A percentile compares a stretch with the other conserved stretches of the same genome.
These are phyloP conservation scores for Rhexocercosporidium sp. DNA, from an alignment of 2,329 filamentous ascomycete genomes.

Conservation along the genomic window DNA sequence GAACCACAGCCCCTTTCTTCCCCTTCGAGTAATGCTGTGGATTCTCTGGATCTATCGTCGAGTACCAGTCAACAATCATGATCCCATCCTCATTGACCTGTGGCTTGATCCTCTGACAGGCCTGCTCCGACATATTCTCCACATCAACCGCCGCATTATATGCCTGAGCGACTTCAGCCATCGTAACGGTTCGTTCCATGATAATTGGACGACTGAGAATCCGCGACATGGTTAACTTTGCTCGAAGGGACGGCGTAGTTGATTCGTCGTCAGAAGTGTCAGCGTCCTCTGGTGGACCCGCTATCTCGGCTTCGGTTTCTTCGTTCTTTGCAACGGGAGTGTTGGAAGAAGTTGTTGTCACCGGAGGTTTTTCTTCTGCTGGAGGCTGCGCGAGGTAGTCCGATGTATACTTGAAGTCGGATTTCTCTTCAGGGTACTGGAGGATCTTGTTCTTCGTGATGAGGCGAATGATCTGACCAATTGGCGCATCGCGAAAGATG, in stretches of 20 bases:
- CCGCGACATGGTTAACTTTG: background rate
- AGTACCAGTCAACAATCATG: constrained; percentile 58
- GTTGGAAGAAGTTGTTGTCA: background rate
- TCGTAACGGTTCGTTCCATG: background rate
- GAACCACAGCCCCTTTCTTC: constrained; percentile 7
- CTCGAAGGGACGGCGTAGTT: background rate
- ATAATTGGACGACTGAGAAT: constrained; percentile 4
- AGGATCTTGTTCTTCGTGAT: background rate
- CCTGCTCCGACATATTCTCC: constrained; percentile 4
- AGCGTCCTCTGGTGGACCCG: background rate
- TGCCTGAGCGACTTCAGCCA: background rate
- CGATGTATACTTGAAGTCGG: background rate
- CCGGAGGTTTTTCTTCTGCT: background rate
- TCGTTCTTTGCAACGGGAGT: background rate
- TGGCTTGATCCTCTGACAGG: constrained; percentile 6
- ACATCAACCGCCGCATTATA: constrained; percentile 8
- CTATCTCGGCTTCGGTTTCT: background rate
- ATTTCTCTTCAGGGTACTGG: constrained; percentile 1
- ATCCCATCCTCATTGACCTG: constrained; percentile 22
- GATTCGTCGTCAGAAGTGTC: background rate
- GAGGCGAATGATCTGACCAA: constrained; percentile 2
- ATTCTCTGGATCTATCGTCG: constrained; percentile 43
- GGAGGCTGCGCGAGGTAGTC: background rate
- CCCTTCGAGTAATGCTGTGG: constrained; percentile 10
- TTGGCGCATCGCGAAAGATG: constrained; percentile 8